phyloP scores from a whole-genome alignment of 345 rosid genomes.

The Odontarrhena argentea region DNA sequence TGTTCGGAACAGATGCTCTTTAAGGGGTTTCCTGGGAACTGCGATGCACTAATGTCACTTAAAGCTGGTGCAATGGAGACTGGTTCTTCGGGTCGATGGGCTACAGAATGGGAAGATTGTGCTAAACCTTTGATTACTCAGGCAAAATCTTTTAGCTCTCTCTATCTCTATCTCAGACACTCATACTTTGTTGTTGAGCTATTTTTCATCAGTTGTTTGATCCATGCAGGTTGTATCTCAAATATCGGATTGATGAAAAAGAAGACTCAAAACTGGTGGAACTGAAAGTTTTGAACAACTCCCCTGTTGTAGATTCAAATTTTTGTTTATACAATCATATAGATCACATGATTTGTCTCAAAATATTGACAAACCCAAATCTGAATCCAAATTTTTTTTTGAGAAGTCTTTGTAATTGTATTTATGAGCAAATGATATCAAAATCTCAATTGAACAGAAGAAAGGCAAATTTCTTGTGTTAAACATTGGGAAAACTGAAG shows the following conservation, averaged over 20 bases:
- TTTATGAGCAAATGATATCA: slow-evolving; percentile 15
- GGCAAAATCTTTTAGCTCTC: slow-evolving; percentile 41
- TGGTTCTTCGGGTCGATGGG: slow-evolving; percentile 80
- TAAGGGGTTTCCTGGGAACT: slow-evolving; percentile 76
- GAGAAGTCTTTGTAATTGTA: not conserved
- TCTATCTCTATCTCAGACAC: not conserved
- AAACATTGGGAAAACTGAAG: slow-evolving; percentile 10
- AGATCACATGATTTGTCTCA: slow-evolving; percentile 43
- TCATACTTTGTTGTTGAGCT: not conserved
- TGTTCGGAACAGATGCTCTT: slow-evolving; percentile 64
- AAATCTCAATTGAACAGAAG: slow-evolving; percentile 27
- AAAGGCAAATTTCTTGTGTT: slow-evolving; percentile 2
- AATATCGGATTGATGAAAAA: slow-evolving; percentile 15
- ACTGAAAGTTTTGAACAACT: slow-evolving; percentile 3
- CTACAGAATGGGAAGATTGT: slow-evolving; percentile 86
- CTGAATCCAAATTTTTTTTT: slow-evolving; percentile 5
- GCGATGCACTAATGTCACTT: slow-evolving; percentile 57
- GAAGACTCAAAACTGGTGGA: slow-evolving; percentile 10
- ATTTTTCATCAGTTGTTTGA: slow-evolving; percentile 27
- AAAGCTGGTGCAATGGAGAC: slow-evolving; percentile 67
- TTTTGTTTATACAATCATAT: slow-evolving; percentile 26
- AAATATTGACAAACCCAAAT: not conserved
- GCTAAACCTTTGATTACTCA: slow-evolving; percentile 73
- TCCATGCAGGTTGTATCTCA: slow-evolving; percentile 38
- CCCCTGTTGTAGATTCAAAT: slow-evolving; percentile 16